A percentile compares a stretch with the other conserved stretches of the same genome.
Conservation (phyloP, 805 yeast species). For the Yarrowia osloensis region DNA sequence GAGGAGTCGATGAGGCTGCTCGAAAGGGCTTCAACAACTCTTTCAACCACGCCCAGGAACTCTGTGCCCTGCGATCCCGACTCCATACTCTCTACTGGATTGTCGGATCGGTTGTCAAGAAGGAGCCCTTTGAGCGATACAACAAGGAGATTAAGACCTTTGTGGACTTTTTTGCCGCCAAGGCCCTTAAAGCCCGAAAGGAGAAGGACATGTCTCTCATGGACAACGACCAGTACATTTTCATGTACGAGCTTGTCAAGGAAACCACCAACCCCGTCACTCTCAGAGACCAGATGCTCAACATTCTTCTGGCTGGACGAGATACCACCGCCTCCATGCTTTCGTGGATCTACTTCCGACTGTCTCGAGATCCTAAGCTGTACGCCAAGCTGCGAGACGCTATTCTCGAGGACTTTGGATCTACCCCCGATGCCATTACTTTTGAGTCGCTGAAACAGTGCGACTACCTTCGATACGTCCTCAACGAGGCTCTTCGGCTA, state of each 20-base stretch:
- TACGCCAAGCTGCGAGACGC: conserved; percentile 45
- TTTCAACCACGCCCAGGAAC: conserved; percentile 36
- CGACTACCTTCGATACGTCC: conserved; percentile 50
- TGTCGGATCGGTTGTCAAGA: conserved; percentile 27
- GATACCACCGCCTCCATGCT: conserved; percentile 58
- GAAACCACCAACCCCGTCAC: conserved; percentile 51
- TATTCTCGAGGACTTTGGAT: conserved; percentile 45
- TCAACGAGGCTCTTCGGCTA: conserved; percentile 53
- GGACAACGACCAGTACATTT: conserved; percentile 47
- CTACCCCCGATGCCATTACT: conserved; percentile 40
- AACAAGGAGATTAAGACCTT: conserved; percentile 41
- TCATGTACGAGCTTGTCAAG: conserved; percentile 52
- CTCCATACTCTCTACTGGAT: conserved; percentile 36
- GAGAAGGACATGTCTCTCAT: conserved; percentile 34
- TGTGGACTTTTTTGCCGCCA: conserved; percentile 47
- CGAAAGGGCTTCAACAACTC: conserved; percentile 33
- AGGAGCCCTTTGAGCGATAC: conserved; percentile 41
- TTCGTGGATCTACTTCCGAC: conserved; percentile 49
- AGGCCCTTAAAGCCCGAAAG: conserved; percentile 42
- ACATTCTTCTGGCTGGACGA: conserved; percentile 56
- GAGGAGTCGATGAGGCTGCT: conserved; percentile 32
- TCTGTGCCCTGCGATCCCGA: conserved; percentile 32
- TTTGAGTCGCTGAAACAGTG: conserved; percentile 54
- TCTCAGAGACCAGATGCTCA: conserved; percentile 55
- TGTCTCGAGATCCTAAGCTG: conserved; percentile 46